Percentiles rank a stretch among this genome's conserved stretches.
These are phyloP conservation scores for Neurospora sp. DNA, from an alignment of 495 filamentous ascomycete species.

Conservation along the genomic window DNA sequence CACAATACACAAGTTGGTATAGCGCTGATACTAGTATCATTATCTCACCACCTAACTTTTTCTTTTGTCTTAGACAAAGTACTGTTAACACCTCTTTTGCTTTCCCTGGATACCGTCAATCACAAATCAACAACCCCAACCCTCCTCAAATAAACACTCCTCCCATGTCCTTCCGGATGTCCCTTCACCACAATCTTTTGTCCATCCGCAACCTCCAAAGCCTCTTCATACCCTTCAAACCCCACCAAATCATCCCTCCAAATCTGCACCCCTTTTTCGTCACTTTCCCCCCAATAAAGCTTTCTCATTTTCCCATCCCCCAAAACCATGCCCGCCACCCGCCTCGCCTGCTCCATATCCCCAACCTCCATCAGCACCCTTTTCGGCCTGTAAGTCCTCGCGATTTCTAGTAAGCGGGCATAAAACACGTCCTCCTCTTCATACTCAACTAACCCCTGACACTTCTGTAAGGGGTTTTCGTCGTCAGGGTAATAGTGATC, in stretches of 20 bases:
- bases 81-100: no score
- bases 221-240: conserved; percentile 4
- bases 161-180: conserved; percentile 22
- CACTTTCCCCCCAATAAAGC: background rate
- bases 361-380: conserved; percentile 50
- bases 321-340: conserved; percentile 37
- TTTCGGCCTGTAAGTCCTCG: conserved; percentile 23
- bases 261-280: conserved; percentile 8
- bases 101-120: no score
- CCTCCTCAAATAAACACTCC: background rate
- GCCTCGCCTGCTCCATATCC: conserved; percentile 47
- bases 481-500: conserved; percentile 40
- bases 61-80: no score
- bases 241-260: conserved; percentile 15
- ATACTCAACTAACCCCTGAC: no score
- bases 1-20: background rate
- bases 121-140: background rate
- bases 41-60: no score
- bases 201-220: background rate
- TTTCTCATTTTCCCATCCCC: background rate
- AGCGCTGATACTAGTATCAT: background rate
- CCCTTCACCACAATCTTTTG: conserved; percentile 19
- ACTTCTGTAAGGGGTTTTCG: background rate
- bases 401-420: conserved; percentile 36
- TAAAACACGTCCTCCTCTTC: conserved; percentile 45